Base-by-base conservation (phyloP, 208 protist genomes). In the Herpetomonas samuelpessoai region DNA sequence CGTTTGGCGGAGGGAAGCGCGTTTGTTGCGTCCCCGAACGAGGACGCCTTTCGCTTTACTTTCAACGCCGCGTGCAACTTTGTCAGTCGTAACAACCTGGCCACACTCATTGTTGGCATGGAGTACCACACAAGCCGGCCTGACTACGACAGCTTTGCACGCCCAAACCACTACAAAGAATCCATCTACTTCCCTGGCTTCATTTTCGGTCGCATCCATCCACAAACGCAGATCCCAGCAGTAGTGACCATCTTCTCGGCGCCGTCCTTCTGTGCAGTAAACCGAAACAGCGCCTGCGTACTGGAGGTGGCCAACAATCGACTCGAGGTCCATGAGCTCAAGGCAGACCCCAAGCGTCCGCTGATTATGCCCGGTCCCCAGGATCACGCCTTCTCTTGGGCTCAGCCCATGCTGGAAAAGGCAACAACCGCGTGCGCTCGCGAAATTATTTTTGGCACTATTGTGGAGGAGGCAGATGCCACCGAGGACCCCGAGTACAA, bases 11-110 rank as follows among this genome's bases (percentile, higher is more conserved):
- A 71, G 19, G 79, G 78, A 12, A 79, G 68, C 47, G 80, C 80
- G 0, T 89, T 91, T 58, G 74, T 88, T 21, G 79, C 73, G 1
- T 77, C 74, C 21, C 69, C 69, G 16, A 68, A 49, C 2, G 73
- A 76, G 46, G 74, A 77, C 16, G 76, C 68, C 28, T 86, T 92
- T 41, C 77, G 79, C 25, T 91, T 79, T 57, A 88, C 79, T 3
- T 91, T 86, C 62, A 89, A 94, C 47, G 84, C 88, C 19, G 65
- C 72, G 50, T 92, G 79, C 63, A 94, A 91, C 45, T 94, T 94
- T 60, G 46, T 91, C 28, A 79, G 66, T 24, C 75, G 82, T 10
- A 94, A 94, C 54, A 50, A 72, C 16, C 59, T 94, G 2, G 68
- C 62, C 28, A 76, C 72, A 49, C 59, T 91, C 25, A 76, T 94